Base-by-base conservation (phyloP, 495 filamentous ascomycete genomes). In the Annulohypoxylon maeteangense region DNA sequence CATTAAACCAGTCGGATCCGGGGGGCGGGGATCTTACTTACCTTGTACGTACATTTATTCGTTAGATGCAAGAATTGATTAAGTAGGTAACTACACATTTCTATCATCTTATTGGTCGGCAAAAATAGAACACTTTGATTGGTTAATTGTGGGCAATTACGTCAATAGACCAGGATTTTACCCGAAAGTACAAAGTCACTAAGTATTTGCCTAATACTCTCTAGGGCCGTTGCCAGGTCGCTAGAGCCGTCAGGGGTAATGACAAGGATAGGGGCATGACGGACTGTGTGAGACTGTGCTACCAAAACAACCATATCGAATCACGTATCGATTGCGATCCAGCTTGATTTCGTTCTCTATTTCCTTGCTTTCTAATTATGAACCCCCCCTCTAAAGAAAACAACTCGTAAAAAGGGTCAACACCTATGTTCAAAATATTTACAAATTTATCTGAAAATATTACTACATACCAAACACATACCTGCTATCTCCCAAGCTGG, bases 191-290 rank as follows among this genome's bases (percentile, higher is more conserved):
- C 45, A 16, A 42, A 2, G 51, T 65, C 44, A n/a, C 62, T 44
- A 18, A 8, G 18, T 25, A 20, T 16, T 5, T 50, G 12, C 22
- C 11, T 25, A 50, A 23, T 25, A 12, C 45, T 25, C 23, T 36
- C 64, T 45, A 38, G 27, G 27, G 50, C 50, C 38, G 68, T 71
- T 71, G 68, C 68, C 68, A 71, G 68, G 68, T 67, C 62, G 68
- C 44, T 40, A 44, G 23, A 48, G 16, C 6, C 20, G 42, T 62
- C 68, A 71, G 62, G 68, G 68, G 68, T 67, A 58, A n/a, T 1
- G 53, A 38, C 68, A 71, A 42, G 68, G 68, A 62, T 62, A 62
- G 23, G 67, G 56, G 48, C 14, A 10, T 56, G 48, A 29, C 27
- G 53, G 51, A 64, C 44, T 36, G 62, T 62, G 47, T 51, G 22